Percentiles rank a stretch among this genome's conserved stretches.
phyloP scores from a whole-genome alignment of 139 green algal genomes.

The Chlamydomonas sp. region DNA sequence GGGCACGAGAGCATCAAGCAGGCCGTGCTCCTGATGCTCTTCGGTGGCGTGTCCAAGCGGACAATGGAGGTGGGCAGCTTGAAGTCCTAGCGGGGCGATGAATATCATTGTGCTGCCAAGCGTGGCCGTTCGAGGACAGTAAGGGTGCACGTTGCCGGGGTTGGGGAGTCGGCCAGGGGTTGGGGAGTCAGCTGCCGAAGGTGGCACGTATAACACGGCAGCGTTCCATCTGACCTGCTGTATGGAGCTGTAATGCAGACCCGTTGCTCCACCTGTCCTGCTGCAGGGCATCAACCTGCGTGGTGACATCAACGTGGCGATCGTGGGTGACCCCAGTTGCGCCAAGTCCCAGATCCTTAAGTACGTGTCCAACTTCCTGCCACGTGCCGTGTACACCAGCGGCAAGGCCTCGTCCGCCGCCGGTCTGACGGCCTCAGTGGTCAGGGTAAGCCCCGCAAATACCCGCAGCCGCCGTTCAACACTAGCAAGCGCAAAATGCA shows the following conservation, averaged over 20 bases:
- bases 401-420: constrained; percentile 96
- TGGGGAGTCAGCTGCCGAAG: no score
- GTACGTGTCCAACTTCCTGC: constrained; percentile 91
- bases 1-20: constrained; percentile 90
- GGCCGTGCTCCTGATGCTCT: constrained; percentile 93
- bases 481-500: no score
- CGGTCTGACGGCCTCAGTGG: constrained; percentile 96
- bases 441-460: constrained; percentile 72
- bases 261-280: not conserved
- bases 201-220: no score
- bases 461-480: not conserved
- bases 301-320: constrained; percentile 99
- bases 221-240: no score
- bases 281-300: constrained; percentile 89
- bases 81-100: not conserved
- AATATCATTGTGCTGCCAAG: not conserved
- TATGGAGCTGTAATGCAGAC: no score
- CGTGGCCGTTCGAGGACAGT: no score
- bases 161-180: no score
- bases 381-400: constrained; percentile 95
- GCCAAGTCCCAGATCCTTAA: constrained; percentile 95
- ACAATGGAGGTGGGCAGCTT: constrained; percentile 75
- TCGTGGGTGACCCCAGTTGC: constrained; percentile 96
- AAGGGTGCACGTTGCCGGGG: no score
- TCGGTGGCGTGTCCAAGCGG: constrained; percentile 91